Base-by-base conservation (phyloP, 2,329 filamentous ascomycete genomes). In the Bipolaris sorokiniana region DNA sequence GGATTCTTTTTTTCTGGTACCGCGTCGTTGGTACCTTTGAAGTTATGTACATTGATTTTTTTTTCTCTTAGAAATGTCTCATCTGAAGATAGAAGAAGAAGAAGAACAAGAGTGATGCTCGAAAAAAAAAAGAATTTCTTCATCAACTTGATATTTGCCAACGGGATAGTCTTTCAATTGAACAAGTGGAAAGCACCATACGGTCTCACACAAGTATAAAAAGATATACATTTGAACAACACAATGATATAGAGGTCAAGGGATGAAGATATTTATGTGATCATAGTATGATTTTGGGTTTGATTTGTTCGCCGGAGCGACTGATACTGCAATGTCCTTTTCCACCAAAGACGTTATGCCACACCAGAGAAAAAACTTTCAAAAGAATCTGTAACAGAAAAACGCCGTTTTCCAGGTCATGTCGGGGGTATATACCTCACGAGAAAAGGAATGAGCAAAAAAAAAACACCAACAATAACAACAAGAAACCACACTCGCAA, bases 381-480 rank as follows among this genome's bases (percentile, higher is more conserved):
- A 11, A 31, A 49, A 26, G 15, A 18, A 13, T 28, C 26, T 28
- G 26, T 5, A 33, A 34, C 10, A 36, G 41, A 33, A 33, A 26
- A 45, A 45, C 42, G 42, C 42, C 42, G 15, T 45, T 31, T 31
- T 45, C 42, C 42, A 6, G 26, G 23, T 45, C 42, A 45, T 45
- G 16, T 45, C 23, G n/a, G 23, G 42, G 42, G 42, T 45, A 45
- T 45, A 45, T 31, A 45, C 42, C 42, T 45, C 42, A 26, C 26
- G n/a, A 45, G 26, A 45, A 45, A 45, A 31, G 20, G 26, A 28
- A 31, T 20, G 10, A 41, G 6, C 11, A 3, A 44, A 44, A 18
- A 16, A 16, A 28, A 31, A 16, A 38, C 3, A 16, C n/a, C 7
- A 51, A 34, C 31, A 26, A 16, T 15, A 41, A 34, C 22, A 41